Evolutionary conservation across 2,329 filamentous ascomycete genomes (phyloP).

Genomic region (Cadophora sp.): DNA sequence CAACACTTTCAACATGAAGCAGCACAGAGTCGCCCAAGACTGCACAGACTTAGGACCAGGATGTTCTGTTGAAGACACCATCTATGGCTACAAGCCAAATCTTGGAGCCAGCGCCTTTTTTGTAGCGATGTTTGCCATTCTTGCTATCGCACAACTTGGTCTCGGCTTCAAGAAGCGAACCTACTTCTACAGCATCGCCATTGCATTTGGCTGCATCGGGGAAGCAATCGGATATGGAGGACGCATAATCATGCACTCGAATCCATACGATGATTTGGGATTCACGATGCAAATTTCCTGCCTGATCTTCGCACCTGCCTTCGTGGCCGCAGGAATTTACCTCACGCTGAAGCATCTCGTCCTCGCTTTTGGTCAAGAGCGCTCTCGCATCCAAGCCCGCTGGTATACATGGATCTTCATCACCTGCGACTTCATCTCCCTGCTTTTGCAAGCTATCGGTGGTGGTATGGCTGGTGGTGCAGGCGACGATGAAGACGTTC

Average conservation of each 20-base stretch:
- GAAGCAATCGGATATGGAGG: slow-evolving; percentile 63
- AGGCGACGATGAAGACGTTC: slow-evolving; percentile 18
- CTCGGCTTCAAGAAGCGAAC: slow-evolving; percentile 57
- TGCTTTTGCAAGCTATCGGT: slow-evolving; percentile 64
- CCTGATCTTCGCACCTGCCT: slow-evolving; percentile 47
- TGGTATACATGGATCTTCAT: slow-evolving; percentile 63
- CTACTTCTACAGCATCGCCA: slow-evolving; percentile 56
- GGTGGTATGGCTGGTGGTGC: slow-evolving; percentile 54
- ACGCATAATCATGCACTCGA: slow-evolving; percentile 55
- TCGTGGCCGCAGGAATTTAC: slow-evolving; percentile 67
- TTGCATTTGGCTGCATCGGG: slow-evolving; percentile 54
- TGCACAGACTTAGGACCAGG: slow-evolving; percentile 32
- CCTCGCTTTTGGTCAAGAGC: slow-evolving; percentile 30
- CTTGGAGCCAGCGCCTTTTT: slow-evolving; percentile 62
- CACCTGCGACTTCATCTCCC: slow-evolving; percentile 61
- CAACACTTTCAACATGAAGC: slow-evolving; percentile 19
- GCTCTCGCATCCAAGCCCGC: slow-evolving; percentile 45
- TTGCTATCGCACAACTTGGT: slow-evolving; percentile 49
- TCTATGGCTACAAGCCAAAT: slow-evolving; percentile 60
- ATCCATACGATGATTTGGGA: slow-evolving; percentile 55
- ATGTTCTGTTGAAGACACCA: slow-evolving; percentile 43
- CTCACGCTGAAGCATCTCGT: slow-evolving; percentile 55
- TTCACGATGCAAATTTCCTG: slow-evolving; percentile 57
- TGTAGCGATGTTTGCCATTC: slow-evolving; percentile 54
- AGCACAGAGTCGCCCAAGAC: slow-evolving; percentile 20